phyloP scores from a whole-genome alignment of 2,329 filamentous ascomycete genomes.

The Aspergillus calidoustus region DNA sequence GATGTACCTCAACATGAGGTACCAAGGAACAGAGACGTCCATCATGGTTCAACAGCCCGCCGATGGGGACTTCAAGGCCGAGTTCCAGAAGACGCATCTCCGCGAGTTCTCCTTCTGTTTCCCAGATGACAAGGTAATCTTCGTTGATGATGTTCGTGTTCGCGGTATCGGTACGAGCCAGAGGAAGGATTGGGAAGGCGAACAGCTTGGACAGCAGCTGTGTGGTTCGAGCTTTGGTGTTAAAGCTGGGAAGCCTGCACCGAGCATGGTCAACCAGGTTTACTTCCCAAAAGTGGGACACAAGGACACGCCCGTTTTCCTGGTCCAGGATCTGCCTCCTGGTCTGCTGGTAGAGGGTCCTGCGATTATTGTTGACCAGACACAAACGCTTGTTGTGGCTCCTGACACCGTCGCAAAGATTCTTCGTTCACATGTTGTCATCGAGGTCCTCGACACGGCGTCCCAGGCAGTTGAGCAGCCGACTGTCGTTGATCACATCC shows the following conservation, averaged over 20 bases:
- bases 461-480: constrained; percentile 22
- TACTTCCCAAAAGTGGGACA: constrained; percentile 50
- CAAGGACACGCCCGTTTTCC: constrained; percentile 42
- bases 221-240: constrained; percentile 41
- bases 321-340: constrained; percentile 31
- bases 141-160: constrained; percentile 87
- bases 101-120: constrained; percentile 92
- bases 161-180: constrained; percentile 74
- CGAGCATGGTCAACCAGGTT: constrained; percentile 62
- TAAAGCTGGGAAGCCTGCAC: neutral
- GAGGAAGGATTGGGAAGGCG: constrained; percentile 65
- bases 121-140: constrained; percentile 71
- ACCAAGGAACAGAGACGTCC: constrained; percentile 56
- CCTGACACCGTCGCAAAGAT: constrained; percentile 77
- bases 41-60: constrained; percentile 62
- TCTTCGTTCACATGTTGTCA: constrained; percentile 87
- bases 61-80: constrained; percentile 78
- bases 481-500: constrained; percentile 53
- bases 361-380: constrained; percentile 74
- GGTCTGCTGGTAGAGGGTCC: constrained; percentile 60
- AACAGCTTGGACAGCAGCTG: constrained; percentile 68
- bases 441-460: constrained; percentile 70
- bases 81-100: constrained; percentile 83
- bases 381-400: constrained; percentile 87
- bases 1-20: constrained; percentile 54